These are phyloP conservation scores for Aspergillus sojae DNA, from an alignment of 2,329 filamentous ascomycete species.

Conservation along the genomic window DNA sequence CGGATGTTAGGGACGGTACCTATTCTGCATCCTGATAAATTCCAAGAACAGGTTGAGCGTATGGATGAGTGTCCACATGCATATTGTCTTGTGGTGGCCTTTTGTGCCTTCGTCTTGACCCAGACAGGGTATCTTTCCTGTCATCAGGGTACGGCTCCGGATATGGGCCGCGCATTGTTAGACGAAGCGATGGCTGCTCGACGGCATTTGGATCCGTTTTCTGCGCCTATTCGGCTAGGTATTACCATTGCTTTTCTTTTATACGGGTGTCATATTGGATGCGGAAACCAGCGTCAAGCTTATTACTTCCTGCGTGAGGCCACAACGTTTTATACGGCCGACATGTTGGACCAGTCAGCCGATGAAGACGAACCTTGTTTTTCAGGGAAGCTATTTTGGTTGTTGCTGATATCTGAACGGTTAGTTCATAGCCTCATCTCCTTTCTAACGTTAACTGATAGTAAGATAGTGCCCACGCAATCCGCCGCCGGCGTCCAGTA, in stretches of 20 bases:
- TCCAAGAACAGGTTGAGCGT: constrained; percentile 27
- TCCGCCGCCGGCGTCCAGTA: constrained; percentile 65
- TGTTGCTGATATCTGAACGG: constrained; percentile 68
- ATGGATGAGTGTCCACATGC: constrained; percentile 25
- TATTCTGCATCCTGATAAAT: constrained; percentile 25
- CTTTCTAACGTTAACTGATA: not conserved
- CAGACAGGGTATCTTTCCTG: constrained; percentile 24
- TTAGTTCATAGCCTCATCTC: constrained; percentile 31
- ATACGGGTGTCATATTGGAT: constrained; percentile 66
- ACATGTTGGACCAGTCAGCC: constrained; percentile 45
- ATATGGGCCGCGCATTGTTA: constrained; percentile 24
- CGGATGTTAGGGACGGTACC: constrained; percentile 32
- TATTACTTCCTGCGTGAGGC: constrained; percentile 75
- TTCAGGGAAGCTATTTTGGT: constrained; percentile 64
- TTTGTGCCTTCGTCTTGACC: constrained; percentile 40
- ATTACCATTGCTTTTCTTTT: constrained; percentile 72
- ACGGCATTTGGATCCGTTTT: constrained; percentile 24
- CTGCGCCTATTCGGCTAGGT: constrained; percentile 24
- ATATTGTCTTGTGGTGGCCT: constrained; percentile 37
- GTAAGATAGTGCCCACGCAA: constrained; percentile 59
- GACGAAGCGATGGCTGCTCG: constrained; percentile 29
- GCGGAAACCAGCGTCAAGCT: constrained; percentile 70
- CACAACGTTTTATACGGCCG: constrained; percentile 66
- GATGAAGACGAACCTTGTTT: constrained; percentile 43
- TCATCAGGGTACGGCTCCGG: constrained; percentile 5